Percentiles rank a stretch among this genome's conserved stretches.
Conservation (phyloP, 805 yeast species). For the Ogataea corticis region DNA sequence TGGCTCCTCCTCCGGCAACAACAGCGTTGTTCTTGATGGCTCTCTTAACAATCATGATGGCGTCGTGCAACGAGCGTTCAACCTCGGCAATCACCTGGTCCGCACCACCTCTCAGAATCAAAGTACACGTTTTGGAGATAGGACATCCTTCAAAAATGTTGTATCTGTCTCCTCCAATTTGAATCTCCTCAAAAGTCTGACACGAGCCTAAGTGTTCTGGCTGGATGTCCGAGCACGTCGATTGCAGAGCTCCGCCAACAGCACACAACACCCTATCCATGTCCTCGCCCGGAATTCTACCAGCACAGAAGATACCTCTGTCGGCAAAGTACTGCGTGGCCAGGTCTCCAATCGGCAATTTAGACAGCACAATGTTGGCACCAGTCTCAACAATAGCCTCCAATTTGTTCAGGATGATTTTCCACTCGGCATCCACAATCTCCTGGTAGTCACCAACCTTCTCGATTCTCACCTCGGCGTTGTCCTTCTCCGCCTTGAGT, state of each 20-base stretch:
- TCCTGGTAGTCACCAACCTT: conserved; percentile 93
- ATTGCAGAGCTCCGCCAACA: conserved; percentile 88
- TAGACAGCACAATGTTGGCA: conserved; percentile 89
- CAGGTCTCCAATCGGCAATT: conserved; percentile 95
- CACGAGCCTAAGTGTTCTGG: conserved; percentile 82
- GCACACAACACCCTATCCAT: conserved; percentile 91
- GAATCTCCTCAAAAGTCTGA: conserved; percentile 84
- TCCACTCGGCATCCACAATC: conserved; percentile 99
- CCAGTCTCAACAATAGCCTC: conserved; percentile 82
- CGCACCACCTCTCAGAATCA: conserved; percentile 95
- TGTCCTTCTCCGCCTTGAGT: conserved; percentile 96
- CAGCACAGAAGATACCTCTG: conserved; percentile 94
- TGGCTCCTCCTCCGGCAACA: conserved; percentile 99
- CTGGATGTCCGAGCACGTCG: conserved; percentile 69
- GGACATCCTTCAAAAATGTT: conserved; percentile 93
- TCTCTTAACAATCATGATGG: conserved; percentile 96
- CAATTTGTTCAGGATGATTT: conserved; percentile 82
- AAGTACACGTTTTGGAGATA: conserved; percentile 87
- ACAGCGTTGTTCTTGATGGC: conserved; percentile 83
- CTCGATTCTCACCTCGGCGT: conserved; percentile 96
- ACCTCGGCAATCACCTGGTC: conserved; percentile 98
- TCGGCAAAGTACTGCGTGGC: conserved; percentile 99
- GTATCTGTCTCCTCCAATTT: conserved; percentile 94
- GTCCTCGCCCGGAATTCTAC: conserved; percentile 86
- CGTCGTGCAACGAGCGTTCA: conserved; percentile 96